Evolutionary conservation across 2,329 filamentous ascomycete genomes (phyloP).

Genomic region (Myriosclerotinia curreyana): DNA sequence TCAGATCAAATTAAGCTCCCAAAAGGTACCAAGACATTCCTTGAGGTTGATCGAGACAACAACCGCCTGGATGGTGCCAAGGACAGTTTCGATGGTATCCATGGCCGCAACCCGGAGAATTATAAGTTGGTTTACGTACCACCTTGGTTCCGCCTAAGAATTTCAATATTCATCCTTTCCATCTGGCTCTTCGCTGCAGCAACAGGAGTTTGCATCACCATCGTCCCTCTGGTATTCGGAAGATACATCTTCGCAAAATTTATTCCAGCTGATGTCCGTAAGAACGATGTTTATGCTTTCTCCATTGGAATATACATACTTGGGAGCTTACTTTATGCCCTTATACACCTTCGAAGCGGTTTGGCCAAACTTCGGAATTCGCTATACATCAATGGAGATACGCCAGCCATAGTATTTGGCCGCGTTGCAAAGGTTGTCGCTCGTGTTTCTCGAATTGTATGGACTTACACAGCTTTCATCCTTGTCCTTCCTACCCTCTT

Average conservation of each 20-base stretch:
- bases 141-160: slow-evolving; percentile 74
- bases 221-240: slow-evolving; percentile 82
- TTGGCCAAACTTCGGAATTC: slow-evolving; percentile 38
- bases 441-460: slow-evolving; percentile 52
- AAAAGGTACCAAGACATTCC: slow-evolving; percentile 77
- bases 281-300: slow-evolving; percentile 97
- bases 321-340: slow-evolving; percentile 62
- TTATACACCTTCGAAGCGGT: slow-evolving; percentile 49
- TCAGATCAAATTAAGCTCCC: slow-evolving; percentile 94
- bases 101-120: slow-evolving; percentile 50
- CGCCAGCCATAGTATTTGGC: slow-evolving; percentile 34
- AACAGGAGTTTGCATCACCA: slow-evolving; percentile 80
- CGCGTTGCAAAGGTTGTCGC: slow-evolving; percentile 25
- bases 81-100: slow-evolving; percentile 53
- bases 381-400: slow-evolving; percentile 32
- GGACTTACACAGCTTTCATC: slow-evolving; percentile 71
- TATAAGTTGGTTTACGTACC: slow-evolving; percentile 71
- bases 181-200: slow-evolving; percentile 93
- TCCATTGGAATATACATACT: slow-evolving; percentile 84
- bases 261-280: slow-evolving; percentile 67
- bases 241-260: slow-evolving; percentile 71
- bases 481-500: slow-evolving; percentile 80
- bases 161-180: slow-evolving; percentile 80
- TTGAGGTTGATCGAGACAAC: slow-evolving; percentile 69
- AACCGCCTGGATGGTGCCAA: slow-evolving; percentile 58